Conservation (phyloP, 345 rosid genomes). For the Eutrema yunnanense region DNA sequence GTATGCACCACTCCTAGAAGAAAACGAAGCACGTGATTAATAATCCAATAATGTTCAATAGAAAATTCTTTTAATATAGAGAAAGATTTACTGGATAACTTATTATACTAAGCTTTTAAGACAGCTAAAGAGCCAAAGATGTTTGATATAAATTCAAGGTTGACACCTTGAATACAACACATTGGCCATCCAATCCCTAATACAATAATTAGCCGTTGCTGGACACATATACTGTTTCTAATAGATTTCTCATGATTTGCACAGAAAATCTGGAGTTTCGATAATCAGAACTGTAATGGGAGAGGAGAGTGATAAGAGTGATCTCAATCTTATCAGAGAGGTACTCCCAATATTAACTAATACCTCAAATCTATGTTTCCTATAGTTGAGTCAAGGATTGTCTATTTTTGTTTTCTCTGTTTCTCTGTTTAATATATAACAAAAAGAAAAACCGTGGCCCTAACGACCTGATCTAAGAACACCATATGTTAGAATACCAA, state of each 20-base stretch:
- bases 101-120: background rate
- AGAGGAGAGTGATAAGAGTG: no score
- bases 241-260: no score
- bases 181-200: no score
- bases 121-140: background rate
- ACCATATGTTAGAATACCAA: background rate
- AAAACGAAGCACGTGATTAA: background rate
- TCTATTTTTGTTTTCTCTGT: background rate
- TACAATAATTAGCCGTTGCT: no score
- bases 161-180: background rate
- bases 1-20: slow-evolving; percentile 84
- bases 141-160: background rate
- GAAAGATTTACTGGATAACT: background rate
- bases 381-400: background rate
- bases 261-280: no score
- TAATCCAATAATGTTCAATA: background rate
- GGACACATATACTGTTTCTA: no score
- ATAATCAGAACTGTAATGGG: no score
- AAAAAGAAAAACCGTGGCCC: no score
- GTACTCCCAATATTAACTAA: no score
- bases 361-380: background rate
- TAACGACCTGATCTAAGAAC: background rate
- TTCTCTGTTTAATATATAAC: no score
- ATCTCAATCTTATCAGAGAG: no score
- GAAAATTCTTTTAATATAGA: background rate